Percentiles rank a stretch among this genome's conserved stretches.
Conservation (phyloP, 2,329 filamentous ascomycete species). For the Aspergillus intermedius region DNA sequence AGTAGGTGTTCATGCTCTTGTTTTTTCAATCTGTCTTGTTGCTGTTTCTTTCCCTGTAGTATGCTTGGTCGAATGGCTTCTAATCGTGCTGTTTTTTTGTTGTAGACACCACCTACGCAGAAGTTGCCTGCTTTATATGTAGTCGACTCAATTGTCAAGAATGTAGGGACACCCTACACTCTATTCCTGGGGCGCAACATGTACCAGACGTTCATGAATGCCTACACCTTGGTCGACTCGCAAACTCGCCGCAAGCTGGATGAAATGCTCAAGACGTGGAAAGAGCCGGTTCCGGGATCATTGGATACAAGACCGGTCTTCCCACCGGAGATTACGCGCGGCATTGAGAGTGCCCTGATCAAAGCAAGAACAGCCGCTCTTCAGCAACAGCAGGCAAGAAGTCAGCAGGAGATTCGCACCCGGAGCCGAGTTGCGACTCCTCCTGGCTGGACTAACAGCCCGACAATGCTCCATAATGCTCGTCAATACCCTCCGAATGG, state of each 20-base stretch:
- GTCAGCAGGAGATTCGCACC: slow-evolving; percentile 50
- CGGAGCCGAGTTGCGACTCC: slow-evolving; percentile 48
- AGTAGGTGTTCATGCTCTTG: slow-evolving; percentile 55
- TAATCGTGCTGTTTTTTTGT: slow-evolving; percentile 21
- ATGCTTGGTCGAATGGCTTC: slow-evolving; percentile 21
- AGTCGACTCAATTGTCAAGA: slow-evolving; percentile 96
- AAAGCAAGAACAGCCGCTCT: slow-evolving; percentile 62
- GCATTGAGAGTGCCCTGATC: slow-evolving; percentile 89
- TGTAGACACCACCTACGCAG: slow-evolving; percentile 74
- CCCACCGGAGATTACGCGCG: slow-evolving; percentile 73
- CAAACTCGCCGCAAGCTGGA: slow-evolving; percentile 85
- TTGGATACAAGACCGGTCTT: slow-evolving; percentile 92
- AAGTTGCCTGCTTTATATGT: slow-evolving; percentile 96
- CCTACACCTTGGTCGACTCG: slow-evolving; percentile 82
- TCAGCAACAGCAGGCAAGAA: slow-evolving; percentile 44
- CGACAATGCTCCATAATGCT: slow-evolving; percentile 12
- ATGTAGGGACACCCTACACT: slow-evolving; percentile 95
- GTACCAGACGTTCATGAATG: slow-evolving; percentile 93
- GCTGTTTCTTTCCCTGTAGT: slow-evolving; percentile 13
- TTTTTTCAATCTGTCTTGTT: slow-evolving; percentile 7
- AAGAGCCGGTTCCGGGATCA: slow-evolving; percentile 89
- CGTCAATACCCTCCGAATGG: slow-evolving; percentile 24
- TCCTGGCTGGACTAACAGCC: slow-evolving; percentile 59
- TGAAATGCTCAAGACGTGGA: slow-evolving; percentile 97
- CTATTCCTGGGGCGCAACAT: slow-evolving; percentile 88